Evolutionary conservation across 495 filamentous ascomycete species (phyloP).

Genomic region (Neurospora hispaniola): DNA sequence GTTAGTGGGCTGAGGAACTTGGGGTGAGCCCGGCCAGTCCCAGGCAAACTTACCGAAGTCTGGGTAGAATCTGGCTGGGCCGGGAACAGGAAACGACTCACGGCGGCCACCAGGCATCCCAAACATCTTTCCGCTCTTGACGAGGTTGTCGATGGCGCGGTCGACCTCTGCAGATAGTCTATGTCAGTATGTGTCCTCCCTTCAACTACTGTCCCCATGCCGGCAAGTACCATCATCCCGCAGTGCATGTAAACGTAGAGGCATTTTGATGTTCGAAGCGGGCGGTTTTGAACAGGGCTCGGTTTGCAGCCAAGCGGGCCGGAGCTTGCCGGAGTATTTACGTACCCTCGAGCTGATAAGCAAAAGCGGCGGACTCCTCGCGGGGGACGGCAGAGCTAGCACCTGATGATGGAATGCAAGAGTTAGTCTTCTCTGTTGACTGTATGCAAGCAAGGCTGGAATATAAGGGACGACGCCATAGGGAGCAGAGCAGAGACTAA

Average conservation of each 20-base stretch:
- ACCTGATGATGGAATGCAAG: constrained; percentile 35
- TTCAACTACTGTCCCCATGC: not conserved
- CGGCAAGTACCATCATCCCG: not conserved
- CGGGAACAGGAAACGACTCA: constrained; percentile 72
- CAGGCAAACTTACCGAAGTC: constrained; percentile 37
- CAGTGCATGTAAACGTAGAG: not conserved
- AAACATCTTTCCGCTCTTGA: constrained; percentile 93
- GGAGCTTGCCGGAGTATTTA: constrained; percentile 12
- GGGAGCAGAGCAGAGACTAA: constrained; percentile 23
- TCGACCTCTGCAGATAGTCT: constrained; percentile 64
- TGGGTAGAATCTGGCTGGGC: constrained; percentile 46
- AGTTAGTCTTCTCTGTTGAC: constrained; percentile 27
- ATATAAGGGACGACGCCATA: not conserved
- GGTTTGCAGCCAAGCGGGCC: not conserved
- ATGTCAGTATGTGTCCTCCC: constrained; percentile 10
- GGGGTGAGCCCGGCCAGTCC: constrained; percentile 19
- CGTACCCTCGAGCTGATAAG: constrained; percentile 87
- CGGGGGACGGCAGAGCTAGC: constrained; percentile 66
- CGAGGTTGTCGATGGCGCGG: constrained; percentile 85
- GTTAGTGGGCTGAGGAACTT: constrained; percentile 18
- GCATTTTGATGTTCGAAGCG: not conserved
- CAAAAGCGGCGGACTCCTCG: constrained; percentile 72
- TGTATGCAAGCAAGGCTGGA: constrained; percentile 5
- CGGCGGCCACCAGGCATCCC: constrained; percentile 54
- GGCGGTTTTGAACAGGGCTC: not conserved